phyloP scores from a whole-genome alignment of 768 basidiomycete species.

The Krasilnikovozyma curviuscula region DNA sequence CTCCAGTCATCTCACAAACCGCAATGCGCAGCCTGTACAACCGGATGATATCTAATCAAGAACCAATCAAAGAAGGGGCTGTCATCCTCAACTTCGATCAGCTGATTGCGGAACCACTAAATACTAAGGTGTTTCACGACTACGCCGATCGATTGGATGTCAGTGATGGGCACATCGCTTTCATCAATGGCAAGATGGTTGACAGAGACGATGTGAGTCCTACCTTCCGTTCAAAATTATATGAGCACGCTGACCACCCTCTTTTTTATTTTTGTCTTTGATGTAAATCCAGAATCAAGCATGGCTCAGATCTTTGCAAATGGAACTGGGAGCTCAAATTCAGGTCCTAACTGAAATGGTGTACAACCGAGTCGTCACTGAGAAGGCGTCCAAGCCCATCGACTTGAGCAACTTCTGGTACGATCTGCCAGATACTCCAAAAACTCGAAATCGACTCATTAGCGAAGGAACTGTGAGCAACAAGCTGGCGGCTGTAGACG shows the following conservation, averaged over 20 bases:
- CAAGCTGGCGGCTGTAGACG: conserved; percentile 36
- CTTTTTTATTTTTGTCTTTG: background rate
- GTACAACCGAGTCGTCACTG: background rate
- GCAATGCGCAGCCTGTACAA: too few relatives aligned
- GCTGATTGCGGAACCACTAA: too few relatives aligned
- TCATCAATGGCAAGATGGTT: conserved; percentile 2
- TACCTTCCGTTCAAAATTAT: background rate
- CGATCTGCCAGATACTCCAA: conserved; percentile 53
- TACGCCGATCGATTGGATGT: too few relatives aligned
- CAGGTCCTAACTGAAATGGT: background rate
- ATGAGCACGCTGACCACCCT: background rate
- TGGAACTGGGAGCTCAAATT: conserved; percentile 1
- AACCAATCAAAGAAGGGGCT: too few relatives aligned
- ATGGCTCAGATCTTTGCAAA: conserved; percentile 5
- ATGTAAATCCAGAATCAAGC: background rate
- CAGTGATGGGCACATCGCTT: conserved; percentile 1
- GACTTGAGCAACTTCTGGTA: conserved; percentile 65
- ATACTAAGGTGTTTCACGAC: too few relatives aligned
- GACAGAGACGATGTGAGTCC: conserved; percentile 4
- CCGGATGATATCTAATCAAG: too few relatives aligned
- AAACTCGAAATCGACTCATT: conserved; percentile 57
- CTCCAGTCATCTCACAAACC: too few relatives aligned
- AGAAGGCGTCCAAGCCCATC: conserved; percentile 33
- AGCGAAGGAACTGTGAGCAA: conserved; percentile 35
- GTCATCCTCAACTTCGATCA: too few relatives aligned